Conservation (phyloP, 1,139 yeast genomes). For the Kurtzmaniella quercitrusa region DNA sequence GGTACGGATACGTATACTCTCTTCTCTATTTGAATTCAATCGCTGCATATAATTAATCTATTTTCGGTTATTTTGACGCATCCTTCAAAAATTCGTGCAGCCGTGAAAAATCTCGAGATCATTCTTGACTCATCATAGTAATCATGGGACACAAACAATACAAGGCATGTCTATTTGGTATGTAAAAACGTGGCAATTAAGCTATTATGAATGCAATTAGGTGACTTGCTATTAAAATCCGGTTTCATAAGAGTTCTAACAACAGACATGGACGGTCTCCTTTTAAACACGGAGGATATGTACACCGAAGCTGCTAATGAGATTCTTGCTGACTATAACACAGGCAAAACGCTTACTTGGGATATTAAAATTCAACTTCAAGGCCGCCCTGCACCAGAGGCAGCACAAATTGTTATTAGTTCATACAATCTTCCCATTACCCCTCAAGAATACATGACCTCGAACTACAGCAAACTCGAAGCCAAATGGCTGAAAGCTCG, state of each 20-base stretch:
- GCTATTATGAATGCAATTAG: not conserved
- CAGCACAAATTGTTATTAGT: conserved; percentile 59
- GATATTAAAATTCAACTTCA: conserved; percentile 80
- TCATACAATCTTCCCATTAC: conserved; percentile 66
- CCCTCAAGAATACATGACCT: conserved; percentile 53
- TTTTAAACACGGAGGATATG: conserved; percentile 85
- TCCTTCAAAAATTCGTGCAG: no score
- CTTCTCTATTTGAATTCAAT: no score
- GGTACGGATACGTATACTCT: no score
- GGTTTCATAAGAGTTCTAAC: no score
- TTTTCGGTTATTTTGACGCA: no score
- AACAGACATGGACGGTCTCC: conserved; percentile 87
- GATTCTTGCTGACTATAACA: conserved; percentile 61
- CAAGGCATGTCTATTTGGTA: conserved; percentile 86
- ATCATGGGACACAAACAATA: conserved; percentile 12
- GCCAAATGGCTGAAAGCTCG: conserved; percentile 57
- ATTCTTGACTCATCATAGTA: not conserved
- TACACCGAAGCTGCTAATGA: conserved; percentile 76
- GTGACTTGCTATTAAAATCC: no score
- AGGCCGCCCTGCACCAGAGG: conserved; percentile 81
- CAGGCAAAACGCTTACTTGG: conserved; percentile 77
- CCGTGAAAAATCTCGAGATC: no score
- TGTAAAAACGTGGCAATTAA: conserved; percentile 18
- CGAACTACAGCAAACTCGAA: conserved; percentile 53
- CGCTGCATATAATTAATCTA: no score